Percentiles rank a stretch among this genome's conserved stretches.
phyloP scores from a whole-genome alignment of 192 early-diverging fungal species.

The Mortierella alpina region DNA sequence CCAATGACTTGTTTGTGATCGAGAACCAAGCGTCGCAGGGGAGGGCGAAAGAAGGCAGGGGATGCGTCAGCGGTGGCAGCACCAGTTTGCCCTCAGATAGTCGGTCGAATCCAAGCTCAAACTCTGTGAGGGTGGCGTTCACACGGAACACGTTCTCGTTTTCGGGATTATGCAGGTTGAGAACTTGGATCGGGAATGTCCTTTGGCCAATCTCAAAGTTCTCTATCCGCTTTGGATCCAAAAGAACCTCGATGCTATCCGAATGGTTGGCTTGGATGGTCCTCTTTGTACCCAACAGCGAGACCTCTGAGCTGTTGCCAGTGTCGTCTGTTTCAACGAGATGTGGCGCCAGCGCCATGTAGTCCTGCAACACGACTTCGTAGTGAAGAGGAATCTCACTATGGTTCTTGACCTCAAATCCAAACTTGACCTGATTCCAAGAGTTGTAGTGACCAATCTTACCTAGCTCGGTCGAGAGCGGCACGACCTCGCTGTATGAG shows the following conservation, averaged over 20 bases:
- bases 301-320: not conserved
- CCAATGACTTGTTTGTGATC: slow-evolving; percentile 77
- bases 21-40: slow-evolving; percentile 87
- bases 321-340: not conserved
- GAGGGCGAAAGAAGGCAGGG: slow-evolving; percentile 62
- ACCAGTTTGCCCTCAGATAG: slow-evolving; percentile 73
- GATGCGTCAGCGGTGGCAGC: slow-evolving; percentile 78
- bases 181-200: slow-evolving; percentile 61
- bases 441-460: slow-evolving; percentile 82
- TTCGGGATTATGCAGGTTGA: slow-evolving; percentile 74
- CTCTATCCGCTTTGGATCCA: slow-evolving; percentile 73
- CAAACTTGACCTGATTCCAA: slow-evolving; percentile 70
- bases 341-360: slow-evolving; percentile 56
- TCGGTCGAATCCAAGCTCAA: slow-evolving; percentile 82
- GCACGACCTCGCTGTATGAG: slow-evolving; percentile 58
- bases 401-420: slow-evolving; percentile 72
- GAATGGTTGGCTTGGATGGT: slow-evolving; percentile 32
- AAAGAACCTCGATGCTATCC: slow-evolving; percentile 63
- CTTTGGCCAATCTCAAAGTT: slow-evolving; percentile 61
- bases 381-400: slow-evolving; percentile 73
- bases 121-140: slow-evolving; percentile 68
- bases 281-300: slow-evolving; percentile 24
- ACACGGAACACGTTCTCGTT: slow-evolving; percentile 67
- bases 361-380: slow-evolving; percentile 59
- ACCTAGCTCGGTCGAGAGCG: slow-evolving; percentile 74